Evolutionary conservation across 129 eudicot genomes (phyloP), one percentile per base, ranked within the genome.

Genomic region (Flaveria trinervia): DNA sequence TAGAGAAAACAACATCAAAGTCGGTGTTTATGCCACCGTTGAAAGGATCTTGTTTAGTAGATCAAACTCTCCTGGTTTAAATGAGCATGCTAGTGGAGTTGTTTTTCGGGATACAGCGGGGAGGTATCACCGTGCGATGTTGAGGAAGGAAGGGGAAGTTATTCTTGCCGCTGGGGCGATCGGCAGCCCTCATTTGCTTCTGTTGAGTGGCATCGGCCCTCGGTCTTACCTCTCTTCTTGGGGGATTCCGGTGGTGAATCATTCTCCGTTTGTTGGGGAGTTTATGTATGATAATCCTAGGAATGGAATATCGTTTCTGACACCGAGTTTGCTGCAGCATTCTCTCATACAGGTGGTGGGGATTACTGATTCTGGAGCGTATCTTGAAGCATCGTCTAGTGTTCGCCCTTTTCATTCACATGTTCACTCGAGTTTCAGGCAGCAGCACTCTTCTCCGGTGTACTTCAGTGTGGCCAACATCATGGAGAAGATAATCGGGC

Each of bases 291-390:
- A 93, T 59, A 93, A 93, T 73, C 97, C 97, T 14, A 81, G 97
- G 65, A 93, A 91, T 67, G 98, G 97, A 20, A 89, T 93, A 59
- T 93, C 97, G 0, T 85, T 93, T 36, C 50, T 93, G 66, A 91
- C 98, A n/a, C 89, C 97, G 5, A 66, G 36, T 69, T 90, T 93
- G 1, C 33, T 93, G 62, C 90, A 87, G 70, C 96, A 93, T 50
- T 90, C 98, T n/a, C 85, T 93, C 52, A 93, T 93, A 15, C 98
- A 93, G 78, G 97, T 93, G 16, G 97, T 89, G 48, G 98, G 98
- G 25, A 90, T 90, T 36, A 93, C 98, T 1, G 79, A 76, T 41
- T 88, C 96, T 1, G 98, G 98, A 22, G 83, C 92, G 20, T 93
- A 88, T 68, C 80, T 93, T 5, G 98, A 93, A 56, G 98, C 98